Evolutionary conservation across 108 stramenopile genomes (phyloP).

Genomic region (Skeletonema potamos): DNA sequence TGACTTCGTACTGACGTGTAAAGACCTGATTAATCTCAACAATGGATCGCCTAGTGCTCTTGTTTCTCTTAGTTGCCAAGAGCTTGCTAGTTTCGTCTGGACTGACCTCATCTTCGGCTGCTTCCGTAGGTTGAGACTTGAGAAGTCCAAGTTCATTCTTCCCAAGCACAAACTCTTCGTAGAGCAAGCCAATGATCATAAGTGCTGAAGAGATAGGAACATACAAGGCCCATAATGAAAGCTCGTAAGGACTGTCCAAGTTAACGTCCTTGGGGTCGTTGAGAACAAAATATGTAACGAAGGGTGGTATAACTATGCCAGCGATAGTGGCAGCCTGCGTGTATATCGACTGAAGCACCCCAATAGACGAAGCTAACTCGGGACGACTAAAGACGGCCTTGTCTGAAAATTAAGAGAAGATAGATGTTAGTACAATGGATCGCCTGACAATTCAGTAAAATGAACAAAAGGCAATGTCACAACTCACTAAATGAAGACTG

Average conservation of each 20-base stretch:
- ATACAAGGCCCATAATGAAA: neutral
- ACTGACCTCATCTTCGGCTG: neutral
- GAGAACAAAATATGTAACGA: constrained; percentile 6
- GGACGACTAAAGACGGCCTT: neutral
- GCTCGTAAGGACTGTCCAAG: neutral
- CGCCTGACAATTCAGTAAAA: too few species aligned
- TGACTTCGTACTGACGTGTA: constrained; percentile 19
- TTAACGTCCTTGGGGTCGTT: constrained; percentile 1
- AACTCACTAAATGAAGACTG: constrained; percentile 9
- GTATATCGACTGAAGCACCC: constrained; percentile 19
- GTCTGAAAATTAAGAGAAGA: too few species aligned
- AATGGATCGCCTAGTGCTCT: constrained; percentile 33
- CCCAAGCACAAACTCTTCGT: constrained; percentile 17
- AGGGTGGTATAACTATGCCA: constrained; percentile 7
- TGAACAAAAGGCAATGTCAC: too few species aligned
- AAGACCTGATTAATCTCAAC: constrained; percentile 29
- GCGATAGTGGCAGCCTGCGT: constrained; percentile 6
- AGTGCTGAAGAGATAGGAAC: constrained; percentile 5
- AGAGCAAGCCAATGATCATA: constrained; percentile 4
- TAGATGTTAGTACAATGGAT: too few species aligned
- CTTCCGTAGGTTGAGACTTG: neutral
- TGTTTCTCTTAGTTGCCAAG: neutral
- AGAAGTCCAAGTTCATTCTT: constrained; percentile 2
- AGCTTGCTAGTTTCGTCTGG: neutral
- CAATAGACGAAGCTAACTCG: constrained; percentile 11